phyloP scores from a whole-genome alignment of 352 stramenopile species.

The Phytophthora pistaciae region DNA sequence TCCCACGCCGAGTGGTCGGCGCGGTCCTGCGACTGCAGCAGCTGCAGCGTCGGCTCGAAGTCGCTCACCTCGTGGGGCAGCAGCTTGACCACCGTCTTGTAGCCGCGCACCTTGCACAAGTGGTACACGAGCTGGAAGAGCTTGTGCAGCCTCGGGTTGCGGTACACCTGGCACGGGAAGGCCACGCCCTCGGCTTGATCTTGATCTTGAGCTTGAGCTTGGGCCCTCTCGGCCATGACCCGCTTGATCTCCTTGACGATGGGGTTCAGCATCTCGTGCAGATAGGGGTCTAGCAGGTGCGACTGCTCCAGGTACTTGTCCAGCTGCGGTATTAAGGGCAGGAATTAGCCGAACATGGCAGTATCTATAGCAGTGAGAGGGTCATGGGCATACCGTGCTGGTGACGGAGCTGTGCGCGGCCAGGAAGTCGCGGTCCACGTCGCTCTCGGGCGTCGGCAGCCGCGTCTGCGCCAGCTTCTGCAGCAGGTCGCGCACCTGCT shows the following conservation, averaged over 20 bases:
- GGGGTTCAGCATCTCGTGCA: slow-evolving; percentile 79
- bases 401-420: slow-evolving; percentile 49
- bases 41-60: slow-evolving; percentile 95
- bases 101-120: slow-evolving; percentile 96
- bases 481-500: slow-evolving; percentile 55
- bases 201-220: neutral
- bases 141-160: slow-evolving; percentile 77
- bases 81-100: slow-evolving; percentile 96
- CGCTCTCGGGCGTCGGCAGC: slow-evolving; percentile 45
- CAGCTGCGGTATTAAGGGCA: slow-evolving; percentile 42
- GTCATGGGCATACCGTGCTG: slow-evolving; percentile 50
- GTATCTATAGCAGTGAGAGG: too few species aligned
- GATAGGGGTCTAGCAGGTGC: slow-evolving; percentile 90
- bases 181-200: slow-evolving; percentile 26
- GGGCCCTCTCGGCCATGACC: slow-evolving; percentile 52
- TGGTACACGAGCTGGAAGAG: slow-evolving; percentile 95
- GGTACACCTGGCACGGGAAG: slow-evolving; percentile 86
- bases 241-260: slow-evolving; percentile 74
- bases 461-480: slow-evolving; percentile 39
- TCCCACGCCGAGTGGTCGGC: slow-evolving; percentile 77
- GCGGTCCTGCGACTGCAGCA: slow-evolving; percentile 90
- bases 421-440: slow-evolving; percentile 57
- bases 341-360: neutral
- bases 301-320: slow-evolving; percentile 92
- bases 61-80: slow-evolving; percentile 96